These are phyloP conservation scores for Blepharisma undulans DNA, from an alignment of 169 alveolate species.

Conservation along the genomic window DNA sequence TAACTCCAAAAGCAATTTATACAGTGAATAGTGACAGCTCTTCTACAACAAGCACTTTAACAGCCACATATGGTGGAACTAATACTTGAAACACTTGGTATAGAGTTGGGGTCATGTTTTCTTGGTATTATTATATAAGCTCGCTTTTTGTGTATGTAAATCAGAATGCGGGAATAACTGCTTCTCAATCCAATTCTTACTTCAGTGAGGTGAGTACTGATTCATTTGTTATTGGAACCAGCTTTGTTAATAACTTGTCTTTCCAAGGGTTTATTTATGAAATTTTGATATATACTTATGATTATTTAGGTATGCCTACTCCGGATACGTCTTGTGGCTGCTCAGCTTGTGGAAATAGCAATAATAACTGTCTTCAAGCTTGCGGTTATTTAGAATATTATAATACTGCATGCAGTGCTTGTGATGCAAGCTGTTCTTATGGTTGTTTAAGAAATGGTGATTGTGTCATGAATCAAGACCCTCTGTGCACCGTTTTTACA, in stretches of 20 bases:
- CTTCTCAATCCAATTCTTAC: background rate
- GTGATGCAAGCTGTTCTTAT: background rate
- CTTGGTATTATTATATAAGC: background rate
- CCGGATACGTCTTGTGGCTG: background rate
- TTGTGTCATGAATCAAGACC: background rate
- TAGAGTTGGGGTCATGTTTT: background rate
- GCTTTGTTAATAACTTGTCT: background rate
- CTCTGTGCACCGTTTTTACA: background rate
- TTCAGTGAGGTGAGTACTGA: background rate
- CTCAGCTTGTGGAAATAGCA: background rate
- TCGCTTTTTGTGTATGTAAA: background rate
- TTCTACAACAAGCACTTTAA: background rate
- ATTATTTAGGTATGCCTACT: background rate
- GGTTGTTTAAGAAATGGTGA: background rate
- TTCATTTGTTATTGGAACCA: background rate
- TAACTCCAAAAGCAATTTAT: background rate
- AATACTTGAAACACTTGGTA: background rate
- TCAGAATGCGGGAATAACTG: too few relatives aligned
- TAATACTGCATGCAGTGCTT: background rate
- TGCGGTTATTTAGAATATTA: background rate
- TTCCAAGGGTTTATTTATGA: constrained; percentile 13
- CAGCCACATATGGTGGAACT: background rate
- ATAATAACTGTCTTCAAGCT: background rate
- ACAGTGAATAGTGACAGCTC: background rate
- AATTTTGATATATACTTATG: background rate